These are phyloP conservation scores for Pisolithus thermaeus DNA, from an alignment of 1,284 basidiomycete species.

Conservation along the genomic window DNA sequence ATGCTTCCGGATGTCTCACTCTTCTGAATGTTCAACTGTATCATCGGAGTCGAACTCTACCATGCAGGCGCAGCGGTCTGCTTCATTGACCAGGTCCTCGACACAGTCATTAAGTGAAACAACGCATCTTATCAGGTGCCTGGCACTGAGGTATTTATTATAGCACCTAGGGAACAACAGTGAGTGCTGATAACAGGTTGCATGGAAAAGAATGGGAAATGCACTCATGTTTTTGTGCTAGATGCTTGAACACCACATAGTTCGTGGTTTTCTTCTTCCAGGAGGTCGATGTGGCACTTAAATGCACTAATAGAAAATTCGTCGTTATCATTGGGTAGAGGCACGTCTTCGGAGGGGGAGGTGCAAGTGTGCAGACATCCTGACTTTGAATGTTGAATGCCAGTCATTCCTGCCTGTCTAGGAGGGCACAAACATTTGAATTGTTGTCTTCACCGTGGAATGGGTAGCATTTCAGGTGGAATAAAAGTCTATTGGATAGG, in stretches of 20 bases:
- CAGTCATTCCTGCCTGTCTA: no score
- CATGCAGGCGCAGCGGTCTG: conserved; percentile 3
- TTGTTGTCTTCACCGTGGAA: no score
- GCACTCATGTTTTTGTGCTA: neutral
- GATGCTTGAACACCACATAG: neutral
- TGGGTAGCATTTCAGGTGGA: no score
- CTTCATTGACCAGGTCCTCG: conserved; percentile 5
- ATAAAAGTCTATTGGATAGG: no score
- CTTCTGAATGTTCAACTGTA: neutral
- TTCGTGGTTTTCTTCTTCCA: neutral
- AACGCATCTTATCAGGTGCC: conserved; percentile 1
- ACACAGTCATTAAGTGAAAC: conserved; percentile 4
- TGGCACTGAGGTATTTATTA: neutral
- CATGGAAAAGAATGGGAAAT: neutral
- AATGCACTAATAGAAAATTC: neutral
- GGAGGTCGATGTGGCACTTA: neutral
- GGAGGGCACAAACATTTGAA: no score
- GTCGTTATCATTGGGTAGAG: neutral
- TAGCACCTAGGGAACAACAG: conserved; percentile 6
- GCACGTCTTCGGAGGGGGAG: neutral
- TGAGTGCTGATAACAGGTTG: neutral
- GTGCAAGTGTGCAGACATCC: neutral
- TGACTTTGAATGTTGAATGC: no score
- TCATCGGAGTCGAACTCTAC: neutral
- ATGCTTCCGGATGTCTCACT: neutral